These are phyloP conservation scores for Laburnicola sp. DNA, from an alignment of 2,329 filamentous ascomycete species.

Conservation along the genomic window DNA sequence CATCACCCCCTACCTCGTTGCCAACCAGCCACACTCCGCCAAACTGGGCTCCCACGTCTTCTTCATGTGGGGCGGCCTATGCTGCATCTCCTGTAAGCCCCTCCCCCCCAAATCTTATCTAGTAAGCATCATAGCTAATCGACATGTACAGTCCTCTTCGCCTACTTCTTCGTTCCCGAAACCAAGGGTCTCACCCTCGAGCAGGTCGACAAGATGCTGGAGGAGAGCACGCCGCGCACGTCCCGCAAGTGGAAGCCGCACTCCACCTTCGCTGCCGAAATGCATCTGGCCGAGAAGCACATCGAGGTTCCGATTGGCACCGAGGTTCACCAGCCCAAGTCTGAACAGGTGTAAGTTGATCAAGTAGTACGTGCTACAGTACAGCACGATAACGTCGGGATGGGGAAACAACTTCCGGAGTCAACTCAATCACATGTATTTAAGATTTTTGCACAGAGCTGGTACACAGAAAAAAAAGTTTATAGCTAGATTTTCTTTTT, in stretches of 20 bases:
- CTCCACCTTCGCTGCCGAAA: conserved; percentile 65
- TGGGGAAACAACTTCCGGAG: neutral
- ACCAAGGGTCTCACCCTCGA: conserved; percentile 84
- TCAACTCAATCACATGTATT: too few species aligned
- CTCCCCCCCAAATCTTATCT: conserved; percentile 13
- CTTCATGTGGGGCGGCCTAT: conserved; percentile 63
- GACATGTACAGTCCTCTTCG: too few species aligned
- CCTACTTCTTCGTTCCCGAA: conserved; percentile 76
- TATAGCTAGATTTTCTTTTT: too few species aligned
- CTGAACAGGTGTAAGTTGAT: conserved; percentile 21
- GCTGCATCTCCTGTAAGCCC: conserved; percentile 53
- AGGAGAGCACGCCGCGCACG: conserved; percentile 77
- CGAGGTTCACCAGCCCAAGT: conserved; percentile 23
- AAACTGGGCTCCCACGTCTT: conserved; percentile 60
- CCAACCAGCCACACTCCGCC: conserved; percentile 66
- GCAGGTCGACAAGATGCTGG: conserved; percentile 87
- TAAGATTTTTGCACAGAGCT: too few species aligned
- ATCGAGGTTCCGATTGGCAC: conserved; percentile 32
- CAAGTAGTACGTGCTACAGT: conserved; percentile 5
- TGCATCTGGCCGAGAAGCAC: conserved; percentile 52
- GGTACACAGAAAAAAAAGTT: too few species aligned
- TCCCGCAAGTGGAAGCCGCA: conserved; percentile 76
- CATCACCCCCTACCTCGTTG: conserved; percentile 78
- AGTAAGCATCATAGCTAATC: too few species aligned
- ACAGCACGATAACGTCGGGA: neutral